Evolutionary conservation across 2,329 filamentous ascomycete species (phyloP).

Genomic region (Zymoseptoria brevis): DNA sequence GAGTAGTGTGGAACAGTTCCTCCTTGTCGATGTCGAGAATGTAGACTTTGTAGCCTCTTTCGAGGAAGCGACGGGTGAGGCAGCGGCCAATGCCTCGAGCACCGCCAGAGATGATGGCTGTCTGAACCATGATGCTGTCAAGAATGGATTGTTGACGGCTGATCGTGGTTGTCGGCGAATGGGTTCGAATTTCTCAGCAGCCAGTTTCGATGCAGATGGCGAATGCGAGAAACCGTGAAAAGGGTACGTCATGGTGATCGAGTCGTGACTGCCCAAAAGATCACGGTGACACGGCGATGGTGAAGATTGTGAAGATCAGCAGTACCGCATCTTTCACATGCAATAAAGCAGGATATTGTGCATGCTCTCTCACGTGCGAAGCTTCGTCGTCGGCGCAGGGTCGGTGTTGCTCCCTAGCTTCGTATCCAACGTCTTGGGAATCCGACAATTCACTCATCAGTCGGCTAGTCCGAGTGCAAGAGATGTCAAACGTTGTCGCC

Average conservation of each 20-base stretch:
- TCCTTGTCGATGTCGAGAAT: conserved; percentile 33
- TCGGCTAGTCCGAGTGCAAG: no score
- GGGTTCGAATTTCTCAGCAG: neutral
- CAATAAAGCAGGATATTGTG: no score
- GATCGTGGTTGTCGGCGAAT: no score
- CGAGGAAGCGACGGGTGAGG: conserved; percentile 30
- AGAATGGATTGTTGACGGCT: neutral
- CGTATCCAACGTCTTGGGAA: no score
- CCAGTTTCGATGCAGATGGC: neutral
- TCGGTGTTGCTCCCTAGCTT: no score
- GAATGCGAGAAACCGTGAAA: neutral
- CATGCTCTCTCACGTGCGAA: neutral
- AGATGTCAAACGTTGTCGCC: no score
- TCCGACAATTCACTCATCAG: no score
- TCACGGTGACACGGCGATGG: neutral
- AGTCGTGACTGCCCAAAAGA: neutral
- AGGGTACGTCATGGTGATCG: neutral
- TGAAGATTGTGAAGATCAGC: neutral
- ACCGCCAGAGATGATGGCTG: conserved; percentile 26
- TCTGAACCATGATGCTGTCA: conserved; percentile 4
- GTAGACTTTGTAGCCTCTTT: conserved; percentile 32
- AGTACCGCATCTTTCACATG: neutral
- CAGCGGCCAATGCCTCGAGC: conserved; percentile 30
- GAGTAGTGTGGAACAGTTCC: conserved; percentile 31
- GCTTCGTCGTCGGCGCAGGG: neutral